These are phyloP conservation scores for Ilyonectria destructans DNA, from an alignment of 2,329 filamentous ascomycete species.

Conservation along the genomic window DNA sequence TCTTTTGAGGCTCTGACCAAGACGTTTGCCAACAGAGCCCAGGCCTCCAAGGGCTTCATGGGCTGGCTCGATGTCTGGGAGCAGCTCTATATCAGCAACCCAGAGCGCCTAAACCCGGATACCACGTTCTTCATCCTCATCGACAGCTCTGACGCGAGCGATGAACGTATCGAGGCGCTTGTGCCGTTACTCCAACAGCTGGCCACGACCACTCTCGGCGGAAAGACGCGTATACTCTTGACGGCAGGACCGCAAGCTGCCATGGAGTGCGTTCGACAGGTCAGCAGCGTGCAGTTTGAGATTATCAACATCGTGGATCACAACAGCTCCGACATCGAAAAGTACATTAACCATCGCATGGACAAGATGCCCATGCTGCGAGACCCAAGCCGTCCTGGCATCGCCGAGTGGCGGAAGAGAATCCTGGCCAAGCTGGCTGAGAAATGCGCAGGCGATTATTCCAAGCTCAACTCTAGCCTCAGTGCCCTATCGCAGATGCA, in stretches of 20 bases:
- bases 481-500: background rate
- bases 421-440: background rate
- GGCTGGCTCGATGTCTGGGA: background rate
- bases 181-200: background rate
- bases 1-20: background rate
- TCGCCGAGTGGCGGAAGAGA: background rate
- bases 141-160: background rate
- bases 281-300: background rate
- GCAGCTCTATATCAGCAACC: background rate
- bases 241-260: background rate
- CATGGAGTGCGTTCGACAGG: background rate
- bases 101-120: background rate
- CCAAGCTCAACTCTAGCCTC: background rate
- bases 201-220: background rate
- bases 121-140: background rate
- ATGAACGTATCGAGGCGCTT: background rate
- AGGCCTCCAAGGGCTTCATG: background rate
- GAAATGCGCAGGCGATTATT: background rate
- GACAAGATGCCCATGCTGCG: background rate
- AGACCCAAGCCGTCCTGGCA: background rate
- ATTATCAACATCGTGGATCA: background rate
- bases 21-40: background rate
- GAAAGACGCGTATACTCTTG: background rate
- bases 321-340: background rate
- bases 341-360: background rate